Percentiles rank a stretch among this genome's conserved stretches.
Conservation (phyloP, 2,329 filamentous ascomycete genomes). For the Microascus cirrosus region DNA sequence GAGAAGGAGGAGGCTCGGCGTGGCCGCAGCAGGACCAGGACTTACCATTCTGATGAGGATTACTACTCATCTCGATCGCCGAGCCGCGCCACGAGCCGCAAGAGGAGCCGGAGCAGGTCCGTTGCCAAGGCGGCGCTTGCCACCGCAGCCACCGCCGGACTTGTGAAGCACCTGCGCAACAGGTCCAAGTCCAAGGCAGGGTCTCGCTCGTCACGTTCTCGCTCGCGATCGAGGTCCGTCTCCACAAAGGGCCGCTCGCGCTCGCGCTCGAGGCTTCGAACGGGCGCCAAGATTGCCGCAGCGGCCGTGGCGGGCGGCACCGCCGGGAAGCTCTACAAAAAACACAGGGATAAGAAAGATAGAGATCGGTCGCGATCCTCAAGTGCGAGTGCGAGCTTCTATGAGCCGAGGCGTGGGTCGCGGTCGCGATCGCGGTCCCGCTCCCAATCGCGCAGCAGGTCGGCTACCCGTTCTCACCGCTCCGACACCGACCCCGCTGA, state of each 20-base stretch:
- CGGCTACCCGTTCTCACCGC: conserved; percentile 36
- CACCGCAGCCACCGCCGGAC: conserved; percentile 44
- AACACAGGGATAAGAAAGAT: conserved; percentile 38
- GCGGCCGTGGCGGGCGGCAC: conserved; percentile 49
- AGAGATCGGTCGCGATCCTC: conserved; percentile 9
- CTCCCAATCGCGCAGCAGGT: conserved; percentile 33
- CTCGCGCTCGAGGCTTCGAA: conserved; percentile 21
- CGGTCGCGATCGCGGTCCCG: conserved; percentile 2
- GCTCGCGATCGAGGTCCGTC: conserved; percentile 22
- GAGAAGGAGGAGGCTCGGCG: conserved; percentile 47
- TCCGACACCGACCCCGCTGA: conserved; percentile 42
- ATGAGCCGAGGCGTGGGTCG: background rate
- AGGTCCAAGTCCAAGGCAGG: conserved; percentile 27
- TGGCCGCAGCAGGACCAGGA: conserved; percentile 41
- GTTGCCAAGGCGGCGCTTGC: conserved; percentile 47
- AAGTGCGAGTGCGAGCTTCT: conserved; percentile 7
- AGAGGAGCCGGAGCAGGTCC: conserved; percentile 34
- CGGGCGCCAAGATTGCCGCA: conserved; percentile 48
- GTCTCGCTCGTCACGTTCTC: conserved; percentile 13
- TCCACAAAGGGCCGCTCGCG: conserved; percentile 18
- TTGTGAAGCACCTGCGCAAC: conserved; percentile 45
- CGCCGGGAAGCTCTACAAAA: conserved; percentile 50
- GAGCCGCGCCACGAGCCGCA: conserved; percentile 28
- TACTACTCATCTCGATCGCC: conserved; percentile 29
- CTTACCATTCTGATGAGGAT: conserved; percentile 25